These are phyloP conservation scores for Shiraia bambusicola DNA, from an alignment of 2,329 filamentous ascomycete genomes.

Conservation along the genomic window DNA sequence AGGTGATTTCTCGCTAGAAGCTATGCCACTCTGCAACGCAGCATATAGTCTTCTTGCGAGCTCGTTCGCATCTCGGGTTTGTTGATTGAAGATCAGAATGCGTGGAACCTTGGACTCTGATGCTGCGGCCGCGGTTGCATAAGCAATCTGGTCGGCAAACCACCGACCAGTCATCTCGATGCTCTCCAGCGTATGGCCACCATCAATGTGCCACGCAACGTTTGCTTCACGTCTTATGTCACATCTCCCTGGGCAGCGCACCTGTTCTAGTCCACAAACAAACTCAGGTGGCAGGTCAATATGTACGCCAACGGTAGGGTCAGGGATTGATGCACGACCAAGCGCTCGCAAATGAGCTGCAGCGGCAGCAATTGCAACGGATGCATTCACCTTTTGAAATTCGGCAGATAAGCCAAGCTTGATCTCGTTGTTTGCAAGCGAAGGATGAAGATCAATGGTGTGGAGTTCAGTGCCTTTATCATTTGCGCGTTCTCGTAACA, in stretches of 20 bases:
- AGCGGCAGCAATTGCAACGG: slow-evolving; percentile 61
- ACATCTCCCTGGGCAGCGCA: slow-evolving; percentile 74
- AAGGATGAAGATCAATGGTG: slow-evolving; percentile 53
- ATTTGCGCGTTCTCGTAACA: slow-evolving; percentile 57
- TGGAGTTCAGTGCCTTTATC: slow-evolving; percentile 52
- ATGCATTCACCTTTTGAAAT: slow-evolving; percentile 65
- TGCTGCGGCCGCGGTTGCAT: slow-evolving; percentile 37
- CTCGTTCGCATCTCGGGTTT: slow-evolving; percentile 72
- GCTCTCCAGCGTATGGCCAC: slow-evolving; percentile 84
- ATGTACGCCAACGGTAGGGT: slow-evolving; percentile 28
- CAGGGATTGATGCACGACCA: slow-evolving; percentile 46
- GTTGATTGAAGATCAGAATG: slow-evolving; percentile 87
- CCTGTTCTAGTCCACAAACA: slow-evolving; percentile 63
- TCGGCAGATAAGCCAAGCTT: slow-evolving; percentile 61
- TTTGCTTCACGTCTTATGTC: slow-evolving; percentile 62
- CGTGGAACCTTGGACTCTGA: slow-evolving; percentile 42
- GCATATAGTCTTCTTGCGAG: slow-evolving; percentile 65
- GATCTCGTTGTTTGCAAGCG: slow-evolving; percentile 47
- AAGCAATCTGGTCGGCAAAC: slow-evolving; percentile 59
- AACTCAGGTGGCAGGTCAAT: slow-evolving; percentile 62
- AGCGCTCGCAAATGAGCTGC: slow-evolving; percentile 57
- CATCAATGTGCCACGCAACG: slow-evolving; percentile 78
- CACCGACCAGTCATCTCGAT: slow-evolving; percentile 74
- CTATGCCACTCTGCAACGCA: slow-evolving; percentile 49
- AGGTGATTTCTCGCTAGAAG: slow-evolving; percentile 34